Base-by-base conservation (phyloP, 176 grass and related monocot genomes). In the Juncus effusus region DNA sequence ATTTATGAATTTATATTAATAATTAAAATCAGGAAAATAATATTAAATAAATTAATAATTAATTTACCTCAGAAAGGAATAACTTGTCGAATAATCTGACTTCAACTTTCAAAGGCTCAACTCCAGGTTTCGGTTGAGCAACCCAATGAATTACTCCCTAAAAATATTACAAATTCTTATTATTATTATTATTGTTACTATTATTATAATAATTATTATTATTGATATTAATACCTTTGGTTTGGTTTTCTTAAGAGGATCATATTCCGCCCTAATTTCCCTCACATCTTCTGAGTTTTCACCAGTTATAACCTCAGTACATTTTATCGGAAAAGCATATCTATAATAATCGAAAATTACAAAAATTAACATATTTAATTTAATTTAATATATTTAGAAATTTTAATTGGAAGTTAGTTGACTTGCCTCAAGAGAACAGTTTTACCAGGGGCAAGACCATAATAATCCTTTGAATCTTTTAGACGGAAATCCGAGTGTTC, bases 71-170 rank as follows among this genome's bases (percentile, higher is more conserved):
- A 0, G 88, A 85, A 64, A 84, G 54, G 64, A 99, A 90, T 47
- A 99, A 51, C 71, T 89, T 99, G 52, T 99, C 88, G 3, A 99
- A 93, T 62, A 99, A 76, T 77, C 88, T 81, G 40, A 99, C 81
- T 82, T 99, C 94, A 6, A 99, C 67, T 83, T 87, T 93, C 12
- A 89, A 63, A 10, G 94, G 94, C 36, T 99, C 88, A 19, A 99
- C 69, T 28, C 94, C 83, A 54, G 88, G 94, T 54, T 80, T 80
- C 14, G 94, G 85, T 74, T 93, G n/a, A n/a, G n/a, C n/a, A n/a
- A n/a, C n/a, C n/a, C n/a, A n/a, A n/a, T n/a, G n/a, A n/a, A n/a
- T n/a, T n/a, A n/a, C n/a, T n/a, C n/a, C n/a, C n/a, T n/a, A n/a
- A n/a, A n/a, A n/a, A n/a, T n/a, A n/a, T n/a, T n/a, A n/a, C n/a